A percentile compares a stretch with the other conserved stretches of the same genome.
Evolutionary conservation across 306 rosid species (phyloP).

Genomic region (Corylus americana): DNA sequence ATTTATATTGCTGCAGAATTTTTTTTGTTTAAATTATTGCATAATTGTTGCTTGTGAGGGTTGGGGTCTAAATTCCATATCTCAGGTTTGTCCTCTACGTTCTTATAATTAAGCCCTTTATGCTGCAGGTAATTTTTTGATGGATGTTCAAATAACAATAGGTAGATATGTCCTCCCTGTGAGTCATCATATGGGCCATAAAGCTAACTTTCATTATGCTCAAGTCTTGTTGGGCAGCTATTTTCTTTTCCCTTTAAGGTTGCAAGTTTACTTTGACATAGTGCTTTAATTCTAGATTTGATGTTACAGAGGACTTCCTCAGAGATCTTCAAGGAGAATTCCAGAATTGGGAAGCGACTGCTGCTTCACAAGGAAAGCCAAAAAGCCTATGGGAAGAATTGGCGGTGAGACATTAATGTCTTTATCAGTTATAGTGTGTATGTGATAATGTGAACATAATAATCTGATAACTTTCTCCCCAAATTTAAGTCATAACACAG

Average conservation of each 20-base stretch:
- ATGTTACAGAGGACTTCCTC: constrained; percentile 74
- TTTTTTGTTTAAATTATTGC: no score
- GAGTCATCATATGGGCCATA: constrained; percentile 39
- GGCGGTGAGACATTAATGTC: constrained; percentile 48
- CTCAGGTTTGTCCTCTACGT: constrained; percentile 5
- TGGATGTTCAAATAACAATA: constrained; percentile 96
- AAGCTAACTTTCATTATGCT: constrained; percentile 36
- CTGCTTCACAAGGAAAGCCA: constrained; percentile 84
- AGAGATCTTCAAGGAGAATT: constrained; percentile 89
- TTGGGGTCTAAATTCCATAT: no score
- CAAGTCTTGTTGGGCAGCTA: constrained; percentile 24
- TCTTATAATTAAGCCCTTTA: constrained; percentile 63
- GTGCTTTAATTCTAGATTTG: constrained; percentile 33
- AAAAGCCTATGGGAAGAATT: constrained; percentile 98
- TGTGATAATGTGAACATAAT: not conserved
- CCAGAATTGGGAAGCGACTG: constrained; percentile 84
- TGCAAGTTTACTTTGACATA: constrained; percentile 6
- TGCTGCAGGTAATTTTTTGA: constrained; percentile 90
- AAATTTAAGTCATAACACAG: not conserved
- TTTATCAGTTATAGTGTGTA: not conserved
- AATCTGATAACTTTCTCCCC: not conserved
- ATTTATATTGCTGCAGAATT: no score
- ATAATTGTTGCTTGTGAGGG: no score
- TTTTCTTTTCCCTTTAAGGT: constrained; percentile 26
- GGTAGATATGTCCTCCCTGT: constrained; percentile 82